Base-by-base conservation (phyloP, 306 rosid genomes). In the Dalbergia oliveri region DNA sequence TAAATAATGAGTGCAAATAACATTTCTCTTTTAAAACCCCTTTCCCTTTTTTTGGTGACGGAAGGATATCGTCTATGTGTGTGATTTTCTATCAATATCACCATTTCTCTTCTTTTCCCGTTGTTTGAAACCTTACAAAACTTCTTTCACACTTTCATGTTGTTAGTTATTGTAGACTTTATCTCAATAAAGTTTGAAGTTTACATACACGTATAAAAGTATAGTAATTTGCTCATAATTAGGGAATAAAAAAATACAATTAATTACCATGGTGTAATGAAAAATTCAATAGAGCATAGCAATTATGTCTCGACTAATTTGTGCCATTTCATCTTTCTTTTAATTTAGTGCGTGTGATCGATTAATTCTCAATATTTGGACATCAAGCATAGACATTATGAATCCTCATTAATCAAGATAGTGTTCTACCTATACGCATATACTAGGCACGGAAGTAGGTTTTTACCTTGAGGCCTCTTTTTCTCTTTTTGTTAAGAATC, bases 21-120 rank as follows among this genome's bases (percentile, higher is more conserved):
- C 0, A 10, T 50, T 47, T 5, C 19, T 57, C 21, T 76, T 53
- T 3, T 44, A 77, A 49, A 77, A 49, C 50, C 66, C 45, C 47
- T 51, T 44, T 51, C 37, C 78, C 41, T 79, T 77, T 83, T 75
- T 80, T 71, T 70, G 66, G 37, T 75, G 71, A 75, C 49, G n/a
- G 11, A 58, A 49, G n/a, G 70, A 66, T 80, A 44, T 54, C 66
- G 82, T 79, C 69, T 49, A 0, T 49, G 0, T 39, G 11, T 68
- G 19, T 61, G 65, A 75, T 86, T 60, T 72, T 75, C 65, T 53
- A 58, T 67, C 80, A 21, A 47, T 69, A 50, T 61, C 68, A 44
- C 65, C 54, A 21, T 44, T 5, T 44, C 9, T 61, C 78, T 10
- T 54, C 51, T 54, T 45, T 45, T 8, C 31, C 58, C 58, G 74